Conservation (phyloP, 2,329 filamentous ascomycete species). For the Trichoderma pleuroti region DNA sequence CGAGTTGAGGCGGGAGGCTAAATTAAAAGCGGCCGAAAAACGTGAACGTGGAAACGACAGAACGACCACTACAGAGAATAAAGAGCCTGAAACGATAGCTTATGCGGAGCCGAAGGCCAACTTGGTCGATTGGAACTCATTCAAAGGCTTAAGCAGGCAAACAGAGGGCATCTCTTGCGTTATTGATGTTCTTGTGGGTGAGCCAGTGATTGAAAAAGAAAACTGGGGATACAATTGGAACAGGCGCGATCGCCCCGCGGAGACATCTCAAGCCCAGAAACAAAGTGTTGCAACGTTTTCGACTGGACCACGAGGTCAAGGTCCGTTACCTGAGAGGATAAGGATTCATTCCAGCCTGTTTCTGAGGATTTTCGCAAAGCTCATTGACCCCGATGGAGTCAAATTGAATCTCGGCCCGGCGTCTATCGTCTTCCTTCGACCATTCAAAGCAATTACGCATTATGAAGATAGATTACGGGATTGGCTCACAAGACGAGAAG, state of each 20-base stretch:
- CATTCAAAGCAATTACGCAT: not conserved
- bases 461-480: not conserved
- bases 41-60: no score
- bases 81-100: no score
- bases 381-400: not conserved
- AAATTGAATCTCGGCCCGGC: no score
- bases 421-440: not conserved
- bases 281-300: no score
- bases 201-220: not conserved
- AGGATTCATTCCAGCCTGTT: not conserved
- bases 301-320: not conserved
- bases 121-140: not conserved
- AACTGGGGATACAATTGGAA: not conserved
- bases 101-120: not conserved
- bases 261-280: not conserved
- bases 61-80: no score
- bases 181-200: not conserved
- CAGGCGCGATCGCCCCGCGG: not conserved
- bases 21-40: no score
- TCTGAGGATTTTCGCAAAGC: not conserved
- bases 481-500: not conserved
- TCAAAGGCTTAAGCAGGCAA: not conserved
- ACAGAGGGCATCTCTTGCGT: not conserved
- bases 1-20: no score
- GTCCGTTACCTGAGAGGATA: not conserved